Evolutionary conservation across 2,329 filamentous ascomycete species (phyloP), one percentile per base, ranked within the genome.

Genomic region (Zopfia rhizophila): DNA sequence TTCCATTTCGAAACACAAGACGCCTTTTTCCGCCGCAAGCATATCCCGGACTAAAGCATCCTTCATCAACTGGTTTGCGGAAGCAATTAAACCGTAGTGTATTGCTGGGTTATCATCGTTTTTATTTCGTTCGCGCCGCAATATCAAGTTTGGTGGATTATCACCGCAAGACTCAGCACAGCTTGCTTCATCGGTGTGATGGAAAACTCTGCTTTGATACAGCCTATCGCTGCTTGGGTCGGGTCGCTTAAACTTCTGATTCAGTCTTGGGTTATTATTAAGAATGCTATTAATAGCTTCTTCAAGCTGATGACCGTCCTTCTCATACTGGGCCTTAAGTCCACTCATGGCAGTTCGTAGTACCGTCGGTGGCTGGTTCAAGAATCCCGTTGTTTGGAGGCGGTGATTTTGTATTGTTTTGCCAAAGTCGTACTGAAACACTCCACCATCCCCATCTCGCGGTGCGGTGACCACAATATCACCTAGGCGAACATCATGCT

Each of bases 381-480:
- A 33, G 19, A 37, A 40, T 10, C 57, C 57, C 11, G 52, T 63
- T 4, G 10, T 7, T 30, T 46, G 21, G 28, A 64, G 64, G 1
- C 18, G 25, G 5, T 51, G 45, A 24, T 36, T 46, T 45, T 62
- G 53, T 17, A 58, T 48, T 1, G 52, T 49, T 38, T 65, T 66
- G 7, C 65, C 66, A 40, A 55, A 65, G 19, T 65, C 57, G 32
- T 68, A 70, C 13, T 72, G 66, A 6, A 69, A 29, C 2, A 72
- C 58, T 1, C 62, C 61, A 3, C 55, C 51, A 1, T 55, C 25
- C 0, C 39, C 39, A 28, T 48, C 32, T 4, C 51, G 31, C 8
- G 59, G 49, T 13, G 38, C 10, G 23, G 63, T 62, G 6, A 74
- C 63, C 0, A 69, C 65, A 11, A 72, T 37, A 32, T 66, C 62